phyloP scores from a whole-genome alignment of 179 eudicot genomes.

The Beta lomatogona region DNA sequence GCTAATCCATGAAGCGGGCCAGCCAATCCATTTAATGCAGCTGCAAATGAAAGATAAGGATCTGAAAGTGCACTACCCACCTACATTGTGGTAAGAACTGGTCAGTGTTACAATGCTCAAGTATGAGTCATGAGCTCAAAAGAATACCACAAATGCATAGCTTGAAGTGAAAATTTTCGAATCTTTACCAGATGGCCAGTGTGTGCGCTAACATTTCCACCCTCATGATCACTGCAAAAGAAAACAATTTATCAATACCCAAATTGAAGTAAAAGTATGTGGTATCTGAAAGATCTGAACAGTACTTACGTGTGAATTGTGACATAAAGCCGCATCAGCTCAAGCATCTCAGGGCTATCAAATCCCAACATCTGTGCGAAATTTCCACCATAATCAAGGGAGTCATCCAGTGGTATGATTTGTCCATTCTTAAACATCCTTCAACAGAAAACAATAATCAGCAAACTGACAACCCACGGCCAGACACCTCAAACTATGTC shows the following conservation, averaged over 20 bases:
- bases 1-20: slow-evolving; percentile 99
- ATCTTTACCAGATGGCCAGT: slow-evolving; percentile 85
- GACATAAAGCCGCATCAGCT: slow-evolving; percentile 93
- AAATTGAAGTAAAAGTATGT: neutral
- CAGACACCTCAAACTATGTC: neutral
- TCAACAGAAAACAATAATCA: slow-evolving; percentile 22
- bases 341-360: slow-evolving; percentile 80
- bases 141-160: neutral
- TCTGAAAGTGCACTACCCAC: slow-evolving; percentile 98
- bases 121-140: slow-evolving; percentile 4
- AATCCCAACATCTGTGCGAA: slow-evolving; percentile 96
- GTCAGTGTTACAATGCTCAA: neutral
- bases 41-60: slow-evolving; percentile 97
- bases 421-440: slow-evolving; percentile 90
- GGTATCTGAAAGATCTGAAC: neutral
- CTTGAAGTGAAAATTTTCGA: neutral
- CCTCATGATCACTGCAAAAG: slow-evolving; percentile 90
- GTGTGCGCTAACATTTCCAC: slow-evolving; percentile 99
- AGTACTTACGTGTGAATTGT: slow-evolving; percentile 77
- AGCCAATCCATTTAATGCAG: slow-evolving; percentile 95
- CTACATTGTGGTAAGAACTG: slow-evolving; percentile 37
- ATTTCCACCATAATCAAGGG: slow-evolving; percentile 93
- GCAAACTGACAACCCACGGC: neutral
- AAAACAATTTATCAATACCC: slow-evolving; percentile 23
- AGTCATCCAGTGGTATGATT: slow-evolving; percentile 63